Base-by-base conservation (phyloP, 768 basidiomycete species). In the Candolleomyces efflorescens region DNA sequence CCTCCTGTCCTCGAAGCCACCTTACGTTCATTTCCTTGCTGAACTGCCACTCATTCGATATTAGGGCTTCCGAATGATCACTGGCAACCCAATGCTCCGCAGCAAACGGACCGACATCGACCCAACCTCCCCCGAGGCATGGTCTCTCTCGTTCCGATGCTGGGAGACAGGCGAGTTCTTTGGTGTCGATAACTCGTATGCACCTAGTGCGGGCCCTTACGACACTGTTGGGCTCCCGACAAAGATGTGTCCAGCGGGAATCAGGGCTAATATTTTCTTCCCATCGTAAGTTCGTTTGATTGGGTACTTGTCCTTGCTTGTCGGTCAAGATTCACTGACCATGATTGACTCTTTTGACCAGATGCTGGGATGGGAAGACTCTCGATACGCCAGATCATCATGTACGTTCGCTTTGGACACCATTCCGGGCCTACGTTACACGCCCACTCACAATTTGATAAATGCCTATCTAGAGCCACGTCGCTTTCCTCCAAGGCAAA, bases 351-450 rank as follows among this genome's bases (percentile, higher is more conserved):
- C 9, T 13, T 26, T 15, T 50, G 3, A 20, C 15, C 22, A 58
- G 56, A 36, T 58, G 56, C 56, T 58, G 56, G 56, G 51, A 58
- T 38, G 56, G 56, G 20, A 46, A 32, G 44, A 53, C 18, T 23
- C 50, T 53, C 23, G 56, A 58, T 38, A 41, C 43, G 4, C 50
- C 56, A 18, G 56, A 58, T 41, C 56, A 58, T 26, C 41, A 44
- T 24, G 53, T 54, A 27, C 41, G 53, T 45, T 39, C 4, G 9
- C 6, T 17, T 7, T 26, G 5, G 3, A 17, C 20, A 23, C 24
- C 15, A 5, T 12, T 36, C 24, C 36, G 15, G 2, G 15, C 18
- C 17, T 51, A 27, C 24, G 4, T 27, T 32, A 18, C 15, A 13
- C 13, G 13, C 18, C 13, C 51, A 7, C 9, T 18, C 37, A 39